A percentile compares a stretch with the other conserved stretches of the same genome.
Conservation (phyloP, 164 flowering plant genomes). For the Magnolia sinica region DNA sequence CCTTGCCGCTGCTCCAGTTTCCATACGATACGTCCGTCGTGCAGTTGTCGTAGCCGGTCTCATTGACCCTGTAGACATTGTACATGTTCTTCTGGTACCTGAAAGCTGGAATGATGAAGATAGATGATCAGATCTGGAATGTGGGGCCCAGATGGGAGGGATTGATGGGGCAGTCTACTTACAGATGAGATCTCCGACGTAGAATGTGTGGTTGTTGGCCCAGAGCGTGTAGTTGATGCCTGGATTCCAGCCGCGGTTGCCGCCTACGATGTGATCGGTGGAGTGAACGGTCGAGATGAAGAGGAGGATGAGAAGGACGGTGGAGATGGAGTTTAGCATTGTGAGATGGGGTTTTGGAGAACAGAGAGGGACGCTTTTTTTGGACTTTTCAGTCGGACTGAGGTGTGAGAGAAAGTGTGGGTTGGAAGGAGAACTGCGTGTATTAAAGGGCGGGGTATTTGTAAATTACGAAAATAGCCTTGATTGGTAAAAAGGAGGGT, state of each 20-base stretch:
- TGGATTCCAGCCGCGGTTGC: constrained; percentile 21
- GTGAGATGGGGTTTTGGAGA: too few relatives aligned
- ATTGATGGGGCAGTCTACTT: not conserved
- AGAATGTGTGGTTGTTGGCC: constrained; percentile 23
- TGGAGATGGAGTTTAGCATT: not conserved
- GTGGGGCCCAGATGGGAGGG: not conserved
- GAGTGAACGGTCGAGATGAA: constrained; percentile 1
- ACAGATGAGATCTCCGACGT: constrained; percentile 19
- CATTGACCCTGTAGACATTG: constrained; percentile 21
- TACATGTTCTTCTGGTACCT: constrained; percentile 20
- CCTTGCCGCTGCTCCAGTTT: constrained; percentile 26
- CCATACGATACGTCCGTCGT: constrained; percentile 15
- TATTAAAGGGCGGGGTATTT: not conserved
- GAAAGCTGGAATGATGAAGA: constrained; percentile 13
- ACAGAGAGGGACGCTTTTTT: too few relatives aligned
- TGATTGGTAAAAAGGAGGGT: not conserved
- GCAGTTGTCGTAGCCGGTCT: constrained; percentile 20
- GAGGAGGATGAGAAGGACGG: not conserved
- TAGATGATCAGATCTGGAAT: not conserved
- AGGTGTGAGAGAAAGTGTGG: not conserved
- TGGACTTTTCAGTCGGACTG: not conserved
- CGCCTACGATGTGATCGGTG: constrained; percentile 25
- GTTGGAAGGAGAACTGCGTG: not conserved
- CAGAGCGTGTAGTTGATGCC: constrained; percentile 22
- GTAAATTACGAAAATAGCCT: not conserved